Evolutionary conservation across 2,329 filamentous ascomycete genomes (phyloP).

Genomic region (Arthrobotrys iridis): DNA sequence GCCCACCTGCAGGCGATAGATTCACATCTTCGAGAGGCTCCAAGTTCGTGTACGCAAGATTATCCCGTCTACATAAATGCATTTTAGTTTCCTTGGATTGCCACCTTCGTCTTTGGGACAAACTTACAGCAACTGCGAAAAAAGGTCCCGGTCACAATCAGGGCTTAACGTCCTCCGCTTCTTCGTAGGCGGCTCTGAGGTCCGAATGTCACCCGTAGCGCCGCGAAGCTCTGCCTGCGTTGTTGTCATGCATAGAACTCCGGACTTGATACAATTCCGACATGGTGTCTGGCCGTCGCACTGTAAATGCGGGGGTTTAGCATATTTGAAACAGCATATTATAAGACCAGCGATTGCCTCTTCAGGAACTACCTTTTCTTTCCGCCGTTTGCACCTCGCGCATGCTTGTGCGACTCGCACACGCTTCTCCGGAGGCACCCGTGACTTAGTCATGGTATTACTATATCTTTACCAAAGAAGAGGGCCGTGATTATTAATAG

Average conservation of each 20-base stretch:
- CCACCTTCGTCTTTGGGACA: background rate
- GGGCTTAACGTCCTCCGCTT: constrained; percentile 33
- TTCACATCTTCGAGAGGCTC: constrained; percentile 11
- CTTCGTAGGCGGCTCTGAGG: constrained; percentile 38
- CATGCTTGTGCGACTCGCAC: constrained; percentile 48
- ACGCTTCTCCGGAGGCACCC: constrained; percentile 47
- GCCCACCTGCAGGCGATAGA: constrained; percentile 19
- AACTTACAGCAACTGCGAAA: constrained; percentile 35
- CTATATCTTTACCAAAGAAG: background rate
- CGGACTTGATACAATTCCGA: constrained; percentile 47
- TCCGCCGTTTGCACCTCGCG: constrained; percentile 48
- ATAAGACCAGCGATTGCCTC: too few species aligned
- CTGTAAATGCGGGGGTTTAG: constrained; percentile 12
- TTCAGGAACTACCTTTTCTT: constrained; percentile 54
- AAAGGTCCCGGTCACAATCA: constrained; percentile 12
- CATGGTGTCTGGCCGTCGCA: constrained; percentile 49
- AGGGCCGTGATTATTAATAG: background rate
- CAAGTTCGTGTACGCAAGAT: constrained; percentile 10
- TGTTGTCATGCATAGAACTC: constrained; percentile 47
- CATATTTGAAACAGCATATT: too few species aligned
- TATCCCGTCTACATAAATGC: background rate
- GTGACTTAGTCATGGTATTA: constrained; percentile 42
- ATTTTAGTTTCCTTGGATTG: background rate
- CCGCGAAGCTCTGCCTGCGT: constrained; percentile 47
- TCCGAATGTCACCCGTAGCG: constrained; percentile 33